Percentiles rank a stretch among this genome's conserved stretches.
Evolutionary conservation across 345 rosid genomes (phyloP).

Genomic region (Excoecaria agallocha): DNA sequence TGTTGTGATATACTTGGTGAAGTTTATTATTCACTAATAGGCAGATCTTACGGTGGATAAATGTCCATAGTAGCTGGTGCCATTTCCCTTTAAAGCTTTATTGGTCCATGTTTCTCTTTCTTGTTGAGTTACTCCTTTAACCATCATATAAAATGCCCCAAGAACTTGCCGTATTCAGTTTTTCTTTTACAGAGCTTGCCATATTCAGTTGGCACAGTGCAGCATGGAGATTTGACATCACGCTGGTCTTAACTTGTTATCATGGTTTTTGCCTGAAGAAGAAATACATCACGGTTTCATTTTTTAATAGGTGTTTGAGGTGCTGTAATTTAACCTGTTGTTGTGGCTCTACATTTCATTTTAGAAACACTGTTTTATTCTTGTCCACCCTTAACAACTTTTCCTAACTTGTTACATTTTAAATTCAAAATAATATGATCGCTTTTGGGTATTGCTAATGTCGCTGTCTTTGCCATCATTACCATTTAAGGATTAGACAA

Average conservation of each 20-base stretch:
- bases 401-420: neutral
- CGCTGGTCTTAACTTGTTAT: neutral
- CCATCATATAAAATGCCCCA: neutral
- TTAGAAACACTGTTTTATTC: neutral
- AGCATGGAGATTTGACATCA: neutral
- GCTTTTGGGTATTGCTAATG: neutral
- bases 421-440: neutral
- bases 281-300: neutral
- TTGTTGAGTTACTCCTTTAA: neutral
- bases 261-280: no score
- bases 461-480: neutral
- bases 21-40: conserved; percentile 2
- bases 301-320: neutral
- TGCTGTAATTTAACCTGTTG: neutral
- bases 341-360: neutral
- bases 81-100: neutral
- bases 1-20: neutral
- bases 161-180: neutral
- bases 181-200: neutral
- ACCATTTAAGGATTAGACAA: neutral
- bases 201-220: neutral
- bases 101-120: neutral
- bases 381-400: neutral
- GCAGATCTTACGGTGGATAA: neutral
- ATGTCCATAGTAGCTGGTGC: neutral